Percentiles rank a stretch among this genome's conserved stretches.
phyloP scores from a whole-genome alignment of 2,329 filamentous ascomycete species.

The Beauveria bassiana region DNA sequence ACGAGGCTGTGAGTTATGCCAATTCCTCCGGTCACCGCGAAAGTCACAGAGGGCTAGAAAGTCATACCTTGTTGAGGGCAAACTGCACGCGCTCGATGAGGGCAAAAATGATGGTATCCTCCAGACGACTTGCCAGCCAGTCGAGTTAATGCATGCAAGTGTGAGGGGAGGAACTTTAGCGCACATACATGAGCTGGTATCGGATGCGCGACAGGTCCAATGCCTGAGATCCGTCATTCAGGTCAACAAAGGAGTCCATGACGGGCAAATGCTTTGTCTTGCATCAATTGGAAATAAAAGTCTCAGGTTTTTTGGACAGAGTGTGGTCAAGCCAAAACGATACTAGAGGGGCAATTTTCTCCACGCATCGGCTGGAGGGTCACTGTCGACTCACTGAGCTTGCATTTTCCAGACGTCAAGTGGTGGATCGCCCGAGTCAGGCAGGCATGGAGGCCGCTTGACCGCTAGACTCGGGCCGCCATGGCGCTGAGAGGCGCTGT shows the following conservation, averaged over 20 bases:
- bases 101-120: conserved; percentile 96
- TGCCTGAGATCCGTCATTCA: conserved; percentile 75
- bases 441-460: too few species aligned
- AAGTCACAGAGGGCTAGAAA: not conserved
- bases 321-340: not conserved
- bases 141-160: not conserved
- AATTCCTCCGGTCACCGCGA: not conserved
- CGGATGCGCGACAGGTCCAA: conserved; percentile 88
- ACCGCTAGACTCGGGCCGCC: too few species aligned
- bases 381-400: too few species aligned
- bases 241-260: conserved; percentile 89
- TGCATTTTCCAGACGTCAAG: too few species aligned
- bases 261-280: conserved; percentile 15
- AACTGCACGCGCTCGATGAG: conserved; percentile 98
- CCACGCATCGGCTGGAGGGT: not conserved
- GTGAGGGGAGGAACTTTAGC: not conserved
- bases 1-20: not conserved
- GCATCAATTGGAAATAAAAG: not conserved
- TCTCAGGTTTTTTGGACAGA: not conserved
- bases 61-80: conserved; percentile 60
- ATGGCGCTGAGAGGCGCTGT: too few species aligned
- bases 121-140: conserved; percentile 66
- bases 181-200: conserved; percentile 83
- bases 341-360: conserved; percentile 9
- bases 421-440: too few species aligned